Conservation (phyloP, 345 rosid genomes). For the Eucalyptus erythrocorys region DNA sequence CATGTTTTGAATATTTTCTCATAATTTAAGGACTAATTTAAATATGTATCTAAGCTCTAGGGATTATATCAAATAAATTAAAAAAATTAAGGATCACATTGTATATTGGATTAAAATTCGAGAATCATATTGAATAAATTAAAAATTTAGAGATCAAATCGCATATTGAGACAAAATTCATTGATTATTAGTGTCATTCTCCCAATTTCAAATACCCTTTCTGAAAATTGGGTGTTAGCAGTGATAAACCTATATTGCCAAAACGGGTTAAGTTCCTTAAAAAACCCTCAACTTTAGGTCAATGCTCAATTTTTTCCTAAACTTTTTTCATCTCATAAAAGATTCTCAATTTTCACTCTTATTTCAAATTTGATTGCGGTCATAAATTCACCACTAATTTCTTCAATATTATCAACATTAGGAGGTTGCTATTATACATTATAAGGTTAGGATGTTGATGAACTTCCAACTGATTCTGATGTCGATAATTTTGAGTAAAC, state of each 20-base stretch:
- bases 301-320: rapidly evolving
- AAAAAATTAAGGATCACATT: no score
- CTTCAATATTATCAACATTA: not conserved
- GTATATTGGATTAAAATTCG: no score
- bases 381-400: not conserved
- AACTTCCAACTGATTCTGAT: not conserved
- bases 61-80: rapidly evolving
- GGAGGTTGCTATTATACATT: not conserved
- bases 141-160: no score
- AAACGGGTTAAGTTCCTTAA: rapidly evolving
- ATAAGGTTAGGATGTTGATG: not conserved
- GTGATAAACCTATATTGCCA: rapidly evolving
- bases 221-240: not conserved
- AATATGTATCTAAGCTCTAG: rapidly evolving
- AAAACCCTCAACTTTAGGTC: not conserved
- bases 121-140: rapidly evolving
- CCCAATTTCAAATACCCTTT: not conserved
- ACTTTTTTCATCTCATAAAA: not conserved
- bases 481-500: not conserved
- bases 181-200: no score
- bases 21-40: no score
- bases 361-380: no score
- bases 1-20: no score
- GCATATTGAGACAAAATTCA: rapidly evolving
- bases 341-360: not conserved